Evolutionary conservation across 306 rosid genomes (phyloP), one percentile per base, ranked within the genome.

Genomic region (Malus orientalis): DNA sequence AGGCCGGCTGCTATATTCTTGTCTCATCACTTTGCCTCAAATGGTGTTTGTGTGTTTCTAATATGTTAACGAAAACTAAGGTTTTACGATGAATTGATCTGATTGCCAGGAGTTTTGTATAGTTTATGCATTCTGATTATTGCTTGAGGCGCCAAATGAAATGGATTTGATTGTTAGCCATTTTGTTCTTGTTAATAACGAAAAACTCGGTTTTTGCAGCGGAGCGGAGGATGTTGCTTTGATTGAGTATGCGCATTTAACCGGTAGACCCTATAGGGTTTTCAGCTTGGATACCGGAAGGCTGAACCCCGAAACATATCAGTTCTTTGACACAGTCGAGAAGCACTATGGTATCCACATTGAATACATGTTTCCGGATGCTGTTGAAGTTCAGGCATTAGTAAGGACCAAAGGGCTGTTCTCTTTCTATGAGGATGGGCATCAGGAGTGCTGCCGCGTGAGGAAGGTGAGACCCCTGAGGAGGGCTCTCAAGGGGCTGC

Each of bases 371-470:
- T 93, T 89, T 78, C 98, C 97, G 3, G 98, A 93, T 70, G 86
- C 98, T 15, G 89, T 93, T 76, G 98, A 93, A 86, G 97, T 91
- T 86, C 98, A 96, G 87, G 99, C 89, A 32, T 87, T 93, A 78
- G 98, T 96, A 16, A 85, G 98, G 79, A 82, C 82, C 57, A 96
- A 96, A 77, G 99, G 99, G 25, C 81, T 96, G 73, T 96, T 92
- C 83, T 96, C 99, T 27, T 96, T 96, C 81, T 96, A 96, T 23
- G 96, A 96, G 88, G 99, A 96, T 42, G 99, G 99, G 38, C 99
- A 96, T 86, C 99, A 96, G 80, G 99, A 96, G 77, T 96, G 99
- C 96, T 95, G 97, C 90, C 83, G 97, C 3, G 89, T 91, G 60
- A 88, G 98, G 88, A 93, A 93, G 88, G 98, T 93, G 80, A 88